phyloP scores from a whole-genome alignment of 73 alveolate species.

The Symbiodinium pilosum region DNA sequence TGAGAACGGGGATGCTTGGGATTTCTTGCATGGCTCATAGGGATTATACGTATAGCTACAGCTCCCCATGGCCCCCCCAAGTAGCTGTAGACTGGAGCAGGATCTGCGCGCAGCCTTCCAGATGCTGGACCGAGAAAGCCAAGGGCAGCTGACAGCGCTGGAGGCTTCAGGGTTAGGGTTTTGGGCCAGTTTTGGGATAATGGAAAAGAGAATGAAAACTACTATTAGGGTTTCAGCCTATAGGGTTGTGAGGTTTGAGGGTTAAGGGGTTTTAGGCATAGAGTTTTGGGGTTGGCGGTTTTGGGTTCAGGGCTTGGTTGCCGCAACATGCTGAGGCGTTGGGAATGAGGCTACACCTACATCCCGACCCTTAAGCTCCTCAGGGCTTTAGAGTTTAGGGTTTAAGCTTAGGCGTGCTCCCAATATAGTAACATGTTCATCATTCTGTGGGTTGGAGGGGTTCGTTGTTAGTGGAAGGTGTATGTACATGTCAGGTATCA shows the following conservation, averaged over 20 bases:
- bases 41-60: no score
- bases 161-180: background rate
- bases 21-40: no score
- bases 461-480: no score
- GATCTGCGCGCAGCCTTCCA: conserved; percentile 34
- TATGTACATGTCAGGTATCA: no score
- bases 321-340: no score
- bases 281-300: background rate
- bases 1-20: no score
- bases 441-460: no score
- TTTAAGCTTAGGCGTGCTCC: background rate
- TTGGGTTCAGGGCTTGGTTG: background rate
- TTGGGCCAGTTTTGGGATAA: background rate
- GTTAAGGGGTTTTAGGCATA: background rate
- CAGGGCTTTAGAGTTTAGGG: background rate
- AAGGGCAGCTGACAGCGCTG: background rate
- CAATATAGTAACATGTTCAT: no score
- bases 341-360: no score
- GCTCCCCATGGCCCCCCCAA: no score
- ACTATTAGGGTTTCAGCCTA: background rate
- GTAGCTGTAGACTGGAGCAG: background rate
- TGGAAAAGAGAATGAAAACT: no score
- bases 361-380: no score
- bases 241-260: background rate
- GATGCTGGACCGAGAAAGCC: conserved; percentile 22